Evolutionary conservation across 208 protist genomes (phyloP).

Genomic region (Naegleria fowleri): DNA sequence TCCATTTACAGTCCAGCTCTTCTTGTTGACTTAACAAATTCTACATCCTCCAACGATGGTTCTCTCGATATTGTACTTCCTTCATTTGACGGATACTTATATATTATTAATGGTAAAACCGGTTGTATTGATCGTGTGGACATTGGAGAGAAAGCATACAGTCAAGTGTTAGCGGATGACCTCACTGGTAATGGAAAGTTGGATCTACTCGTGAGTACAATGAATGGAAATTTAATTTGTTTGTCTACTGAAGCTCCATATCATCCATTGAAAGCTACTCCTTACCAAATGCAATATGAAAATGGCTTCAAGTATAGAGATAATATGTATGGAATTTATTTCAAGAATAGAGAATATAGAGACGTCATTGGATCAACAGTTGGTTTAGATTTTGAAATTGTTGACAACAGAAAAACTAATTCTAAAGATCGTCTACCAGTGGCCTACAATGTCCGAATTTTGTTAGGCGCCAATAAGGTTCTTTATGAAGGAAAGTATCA

Average conservation of each 20-base stretch:
- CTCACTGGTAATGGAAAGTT: slow-evolving; percentile 73
- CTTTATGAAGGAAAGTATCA: not conserved
- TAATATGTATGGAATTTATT: slow-evolving; percentile 2
- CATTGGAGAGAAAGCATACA: slow-evolving; percentile 67
- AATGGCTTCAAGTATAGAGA: not conserved
- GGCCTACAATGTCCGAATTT: not conserved
- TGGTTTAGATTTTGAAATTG: not conserved
- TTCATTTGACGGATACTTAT: slow-evolving; percentile 73
- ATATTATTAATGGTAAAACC: slow-evolving; percentile 61
- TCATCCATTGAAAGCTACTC: slow-evolving; percentile 43
- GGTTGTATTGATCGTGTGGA: slow-evolving; percentile 77
- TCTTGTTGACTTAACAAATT: not conserved
- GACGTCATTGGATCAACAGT: slow-evolving; percentile 6
- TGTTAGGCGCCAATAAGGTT: not conserved
- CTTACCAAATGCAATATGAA: not conserved
- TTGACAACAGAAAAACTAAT: slow-evolving; percentile 5
- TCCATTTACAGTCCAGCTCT: not conserved
- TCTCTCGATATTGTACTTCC: slow-evolving; percentile 65
- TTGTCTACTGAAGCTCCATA: slow-evolving; percentile 64
- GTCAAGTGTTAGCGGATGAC: slow-evolving; percentile 76
- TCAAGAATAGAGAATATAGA: not conserved
- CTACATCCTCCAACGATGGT: not conserved
- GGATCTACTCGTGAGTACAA: slow-evolving; percentile 74
- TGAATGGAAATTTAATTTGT: slow-evolving; percentile 72
- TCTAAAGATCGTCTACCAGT: not conserved